Evolutionary conservation across 2,329 filamentous ascomycete species (phyloP).

Genomic region (Metarhizium brunneum): DNA sequence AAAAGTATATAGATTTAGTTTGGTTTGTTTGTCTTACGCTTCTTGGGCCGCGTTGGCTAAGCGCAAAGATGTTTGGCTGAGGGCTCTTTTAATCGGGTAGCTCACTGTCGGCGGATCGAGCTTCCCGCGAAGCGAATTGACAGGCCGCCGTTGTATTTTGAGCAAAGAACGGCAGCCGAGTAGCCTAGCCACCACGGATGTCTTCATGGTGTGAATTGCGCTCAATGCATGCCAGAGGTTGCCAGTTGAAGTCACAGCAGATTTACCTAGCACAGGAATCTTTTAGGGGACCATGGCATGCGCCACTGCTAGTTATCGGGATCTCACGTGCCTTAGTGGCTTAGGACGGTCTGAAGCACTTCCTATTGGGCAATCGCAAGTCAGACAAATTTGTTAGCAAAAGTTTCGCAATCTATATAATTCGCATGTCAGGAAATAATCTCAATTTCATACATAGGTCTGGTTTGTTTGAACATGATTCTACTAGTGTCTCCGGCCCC

Average conservation of each 20-base stretch:
- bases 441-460: too few relatives aligned
- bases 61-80: constrained; percentile 22
- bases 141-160: constrained; percentile 12
- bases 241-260: neutral
- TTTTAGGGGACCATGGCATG: constrained; percentile 10
- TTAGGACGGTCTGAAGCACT: neutral
- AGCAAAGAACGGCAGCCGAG: constrained; percentile 28
- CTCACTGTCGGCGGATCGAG: neutral
- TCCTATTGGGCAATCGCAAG: neutral
- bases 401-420: too few relatives aligned
- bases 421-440: neutral
- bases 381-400: too few relatives aligned
- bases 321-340: neutral
- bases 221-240: neutral
- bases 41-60: constrained; percentile 29
- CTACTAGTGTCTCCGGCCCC: neutral
- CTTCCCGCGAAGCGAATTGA: constrained; percentile 11
- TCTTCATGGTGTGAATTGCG: constrained; percentile 26
- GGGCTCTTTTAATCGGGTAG: constrained; percentile 9
- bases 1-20: neutral
- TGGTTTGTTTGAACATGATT: too few relatives aligned
- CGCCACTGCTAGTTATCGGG: neutral
- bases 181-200: constrained; percentile 29
- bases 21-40: constrained; percentile 22
- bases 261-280: constrained; percentile 11